A percentile compares a stretch with the other conserved stretches of the same genome.
phyloP scores from a whole-genome alignment of 2,329 filamentous ascomycete species.

The Fusarium lyarnte region DNA sequence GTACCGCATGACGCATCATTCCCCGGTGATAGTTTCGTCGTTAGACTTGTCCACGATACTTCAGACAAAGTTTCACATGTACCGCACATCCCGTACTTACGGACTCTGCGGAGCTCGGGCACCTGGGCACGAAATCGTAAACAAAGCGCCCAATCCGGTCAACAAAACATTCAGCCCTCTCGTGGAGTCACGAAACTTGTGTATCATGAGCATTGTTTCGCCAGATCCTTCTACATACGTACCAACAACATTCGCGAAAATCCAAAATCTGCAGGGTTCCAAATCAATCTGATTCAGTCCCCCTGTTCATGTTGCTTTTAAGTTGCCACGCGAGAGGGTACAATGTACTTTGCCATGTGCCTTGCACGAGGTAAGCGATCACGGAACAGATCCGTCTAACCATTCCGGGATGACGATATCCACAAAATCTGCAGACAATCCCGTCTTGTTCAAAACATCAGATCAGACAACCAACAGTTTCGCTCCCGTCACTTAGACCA shows the following conservation, averaged over 20 bases:
- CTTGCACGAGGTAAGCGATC: constrained; percentile 34
- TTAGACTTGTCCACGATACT: not conserved
- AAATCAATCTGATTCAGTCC: constrained; percentile 16
- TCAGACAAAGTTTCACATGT: not conserved
- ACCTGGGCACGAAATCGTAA: not conserved
- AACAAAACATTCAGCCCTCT: not conserved
- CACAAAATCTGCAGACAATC: constrained; percentile 27
- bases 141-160: not conserved
- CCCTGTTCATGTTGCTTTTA: constrained; percentile 14
- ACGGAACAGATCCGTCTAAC: constrained; percentile 37
- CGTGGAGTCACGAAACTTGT: constrained; percentile 2
- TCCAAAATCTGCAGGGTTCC: constrained; percentile 22
- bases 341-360: constrained; percentile 44
- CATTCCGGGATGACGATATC: constrained; percentile 33
- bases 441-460: not conserved
- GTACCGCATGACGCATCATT: not conserved
- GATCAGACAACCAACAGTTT: constrained; percentile 6
- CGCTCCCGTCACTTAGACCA: not conserved
- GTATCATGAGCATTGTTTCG: constrained; percentile 5
- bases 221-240: not conserved
- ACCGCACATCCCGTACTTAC: not conserved
- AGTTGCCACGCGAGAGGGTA: constrained; percentile 30
- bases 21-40: not conserved
- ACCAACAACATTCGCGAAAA: not conserved
- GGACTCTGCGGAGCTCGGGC: not conserved